A percentile compares a stretch with the other conserved stretches of the same genome.
Evolutionary conservation across 2,329 filamentous ascomycete species (phyloP).

Genomic region (Dichotomopilus funicola): DNA sequence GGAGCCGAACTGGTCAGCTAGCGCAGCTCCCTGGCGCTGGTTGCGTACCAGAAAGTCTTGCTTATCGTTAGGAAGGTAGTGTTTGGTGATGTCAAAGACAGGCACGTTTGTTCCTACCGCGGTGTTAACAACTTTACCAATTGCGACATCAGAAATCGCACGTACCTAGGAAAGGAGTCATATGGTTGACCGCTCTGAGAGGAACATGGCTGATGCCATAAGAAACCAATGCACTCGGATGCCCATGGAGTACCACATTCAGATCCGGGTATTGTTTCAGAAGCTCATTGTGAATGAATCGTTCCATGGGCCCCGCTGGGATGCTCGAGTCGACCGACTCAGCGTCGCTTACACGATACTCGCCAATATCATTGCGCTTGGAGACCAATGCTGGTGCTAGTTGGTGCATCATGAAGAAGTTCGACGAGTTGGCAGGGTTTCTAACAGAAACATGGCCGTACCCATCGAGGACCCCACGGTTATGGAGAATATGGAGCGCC

Average conservation of each 20-base stretch:
- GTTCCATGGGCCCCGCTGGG: constrained; percentile 34
- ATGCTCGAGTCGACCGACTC: constrained; percentile 32
- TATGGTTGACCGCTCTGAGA: constrained; percentile 36
- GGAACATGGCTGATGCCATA: constrained; percentile 36
- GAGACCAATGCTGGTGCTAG: constrained; percentile 42
- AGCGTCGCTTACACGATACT: constrained; percentile 38
- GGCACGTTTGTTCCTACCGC: neutral
- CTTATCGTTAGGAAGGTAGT: constrained; percentile 29
- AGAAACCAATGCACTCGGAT: constrained; percentile 37
- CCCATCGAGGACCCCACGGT: constrained; percentile 44
- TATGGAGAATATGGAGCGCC: constrained; percentile 46
- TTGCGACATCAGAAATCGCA: constrained; percentile 1
- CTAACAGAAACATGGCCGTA: constrained; percentile 50
- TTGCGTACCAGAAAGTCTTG: constrained; percentile 35
- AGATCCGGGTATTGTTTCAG: constrained; percentile 36
- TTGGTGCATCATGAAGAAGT: constrained; percentile 43
- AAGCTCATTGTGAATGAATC: constrained; percentile 42
- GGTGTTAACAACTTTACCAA: constrained; percentile 13
- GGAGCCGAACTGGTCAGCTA: constrained; percentile 1
- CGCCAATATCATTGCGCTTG: constrained; percentile 37
- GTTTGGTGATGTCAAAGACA: constrained; percentile 9
- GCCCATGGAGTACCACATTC: constrained; percentile 38
- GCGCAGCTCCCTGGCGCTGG: constrained; percentile 8
- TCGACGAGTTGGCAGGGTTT: constrained; percentile 37
- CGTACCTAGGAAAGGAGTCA: constrained; percentile 36